Evolutionary conservation across 192 early-diverging fungal species (phyloP), one percentile per base, ranked within the genome.

Genomic region (Radiomyces spectabilis): DNA sequence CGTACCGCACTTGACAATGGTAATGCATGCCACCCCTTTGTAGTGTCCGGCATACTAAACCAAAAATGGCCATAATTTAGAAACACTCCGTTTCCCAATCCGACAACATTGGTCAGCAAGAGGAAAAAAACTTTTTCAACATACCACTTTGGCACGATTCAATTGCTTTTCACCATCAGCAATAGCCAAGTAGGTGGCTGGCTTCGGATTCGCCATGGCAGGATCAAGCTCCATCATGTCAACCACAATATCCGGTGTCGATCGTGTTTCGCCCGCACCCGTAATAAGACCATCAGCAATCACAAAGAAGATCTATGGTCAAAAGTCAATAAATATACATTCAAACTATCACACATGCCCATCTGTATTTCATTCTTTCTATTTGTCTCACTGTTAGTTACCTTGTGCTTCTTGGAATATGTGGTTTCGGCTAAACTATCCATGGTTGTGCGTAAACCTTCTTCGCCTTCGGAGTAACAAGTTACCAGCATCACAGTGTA

Each of bases 231-330:
- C 83, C 33, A 91, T 75, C 81, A 98, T 84, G 53, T 84, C 82
- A 21, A 89, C 69, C 32, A 87, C 83, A 41, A 86, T 89, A 39
- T 92, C 85, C 0, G 87, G 87, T 4, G 90, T 97, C 5, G 79
- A 77, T 51, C 69, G 61, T 45, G 74, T 75, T 54, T 95, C 80
- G 41, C 85, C 84, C 33, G 75, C 77, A 25, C 95, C 95, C 42
- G 76, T 91, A 62, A 97, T 87, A 24, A 92, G 80, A 53, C 94
- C 94, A 61, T 97, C 94, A 5, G 91, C 87, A 59, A 97, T 82
- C 21, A 93, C 83, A 53, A 97, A 80, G 49, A 95, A 70, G 31
- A 94, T 78, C 73, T 92, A 90, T 68, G 86, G n/a, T 27, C 15
- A 29, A 29, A 47, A 29, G 22, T 26, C 18, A 51, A 38, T 35